These are phyloP conservation scores for Oryza punctata DNA, from an alignment of 176 grass and related monocot species.

Conservation along the genomic window DNA sequence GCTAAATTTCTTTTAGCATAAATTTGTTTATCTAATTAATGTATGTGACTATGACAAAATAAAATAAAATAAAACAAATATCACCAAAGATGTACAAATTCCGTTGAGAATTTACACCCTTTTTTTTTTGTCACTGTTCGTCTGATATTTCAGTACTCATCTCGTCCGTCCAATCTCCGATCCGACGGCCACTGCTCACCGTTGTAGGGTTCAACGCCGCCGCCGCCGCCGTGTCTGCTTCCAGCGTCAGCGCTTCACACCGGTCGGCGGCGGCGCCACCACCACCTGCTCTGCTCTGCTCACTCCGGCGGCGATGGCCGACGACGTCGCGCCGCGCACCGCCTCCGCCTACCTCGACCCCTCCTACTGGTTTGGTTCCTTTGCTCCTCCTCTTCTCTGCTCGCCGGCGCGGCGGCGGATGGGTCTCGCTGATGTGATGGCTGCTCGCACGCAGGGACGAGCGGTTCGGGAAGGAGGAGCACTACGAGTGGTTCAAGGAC, in stretches of 20 bases:
- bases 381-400: neutral
- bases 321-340: slow-evolving; percentile 46
- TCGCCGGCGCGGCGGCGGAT: neutral
- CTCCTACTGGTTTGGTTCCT: slow-evolving; percentile 60
- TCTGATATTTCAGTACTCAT: neutral
- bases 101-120: neutral
- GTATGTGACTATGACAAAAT: too few species aligned
- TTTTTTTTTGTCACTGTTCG: neutral
- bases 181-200: neutral
- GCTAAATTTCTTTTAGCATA: neutral
- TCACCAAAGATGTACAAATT: too few species aligned
- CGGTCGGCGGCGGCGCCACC: neutral
- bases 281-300: too few species aligned
- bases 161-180: neutral
- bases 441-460: slow-evolving; percentile 56
- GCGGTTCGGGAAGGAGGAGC: slow-evolving; percentile 86
- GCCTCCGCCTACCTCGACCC: slow-evolving; percentile 62
- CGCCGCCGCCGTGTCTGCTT: neutral
- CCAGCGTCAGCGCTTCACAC: neutral
- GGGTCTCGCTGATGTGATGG: neutral
- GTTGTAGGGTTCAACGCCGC: neutral
- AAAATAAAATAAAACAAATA: too few species aligned
- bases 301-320: slow-evolving; percentile 12
- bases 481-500: slow-evolving; percentile 95
- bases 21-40: neutral